Evolutionary conservation across 331 rosid species (phyloP).

Genomic region (Malus hybrid): DNA sequence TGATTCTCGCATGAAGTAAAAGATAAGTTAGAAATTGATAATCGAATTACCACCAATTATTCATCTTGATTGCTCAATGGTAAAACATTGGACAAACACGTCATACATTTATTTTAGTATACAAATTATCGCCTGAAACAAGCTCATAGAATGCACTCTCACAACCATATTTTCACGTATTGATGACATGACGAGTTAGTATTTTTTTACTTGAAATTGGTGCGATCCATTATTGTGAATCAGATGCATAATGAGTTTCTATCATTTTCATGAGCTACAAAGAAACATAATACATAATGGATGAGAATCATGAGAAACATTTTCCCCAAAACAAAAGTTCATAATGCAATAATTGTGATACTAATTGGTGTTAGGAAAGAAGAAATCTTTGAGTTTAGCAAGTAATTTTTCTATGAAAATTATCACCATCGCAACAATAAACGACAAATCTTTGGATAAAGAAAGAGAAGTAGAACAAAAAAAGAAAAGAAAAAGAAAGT

Average conservation of each 20-base stretch:
- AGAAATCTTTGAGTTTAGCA: background rate
- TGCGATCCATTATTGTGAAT: background rate
- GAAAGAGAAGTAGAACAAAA: background rate
- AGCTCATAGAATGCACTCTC: background rate
- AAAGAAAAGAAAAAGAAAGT: background rate
- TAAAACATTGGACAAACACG: background rate
- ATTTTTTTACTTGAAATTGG: too few species aligned
- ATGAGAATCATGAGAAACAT: too few species aligned
- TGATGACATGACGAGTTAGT: background rate
- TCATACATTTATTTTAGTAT: background rate
- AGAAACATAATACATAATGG: too few species aligned
- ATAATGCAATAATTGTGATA: background rate
- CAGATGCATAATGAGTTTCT: too few species aligned
- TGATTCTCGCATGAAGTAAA: too few species aligned
- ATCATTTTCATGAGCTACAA: background rate
- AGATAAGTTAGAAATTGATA: too few species aligned
- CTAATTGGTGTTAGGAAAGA: background rate
- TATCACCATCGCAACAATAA: background rate
- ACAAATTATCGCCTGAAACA: background rate
- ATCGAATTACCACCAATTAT: background rate
- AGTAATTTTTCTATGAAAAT: background rate
- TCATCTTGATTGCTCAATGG: background rate
- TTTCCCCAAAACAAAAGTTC: background rate
- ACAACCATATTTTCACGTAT: background rate
- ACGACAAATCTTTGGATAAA: slow-evolving; percentile 6